These are phyloP conservation scores for Taphrina confusa DNA, from an alignment of 1,139 yeast genomes.

Conservation along the genomic window DNA sequence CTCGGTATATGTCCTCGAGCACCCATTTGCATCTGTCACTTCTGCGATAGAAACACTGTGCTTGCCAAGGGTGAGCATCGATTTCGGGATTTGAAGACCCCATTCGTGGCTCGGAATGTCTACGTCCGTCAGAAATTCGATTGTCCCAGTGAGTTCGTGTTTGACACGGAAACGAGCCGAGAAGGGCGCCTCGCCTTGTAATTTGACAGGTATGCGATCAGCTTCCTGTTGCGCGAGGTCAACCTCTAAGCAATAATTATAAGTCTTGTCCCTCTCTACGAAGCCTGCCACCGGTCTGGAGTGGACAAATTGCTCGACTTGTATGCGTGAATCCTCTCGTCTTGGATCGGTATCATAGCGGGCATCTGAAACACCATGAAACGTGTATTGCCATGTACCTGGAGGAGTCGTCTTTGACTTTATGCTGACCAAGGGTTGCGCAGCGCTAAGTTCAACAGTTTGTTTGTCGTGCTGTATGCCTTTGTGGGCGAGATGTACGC, in stretches of 20 bases:
- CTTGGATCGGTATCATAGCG: constrained; percentile 54
- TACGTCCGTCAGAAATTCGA: constrained; percentile 48
- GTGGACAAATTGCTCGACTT: constrained; percentile 61
- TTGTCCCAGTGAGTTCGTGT: constrained; percentile 57
- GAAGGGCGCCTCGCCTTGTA: constrained; percentile 61
- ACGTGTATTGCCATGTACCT: constrained; percentile 65
- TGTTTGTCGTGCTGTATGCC: constrained; percentile 49
- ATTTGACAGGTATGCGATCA: constrained; percentile 51
- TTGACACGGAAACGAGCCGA: constrained; percentile 56
- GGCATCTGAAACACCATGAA: constrained; percentile 67
- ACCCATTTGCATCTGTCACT: constrained; percentile 70
- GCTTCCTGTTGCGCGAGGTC: constrained; percentile 44
- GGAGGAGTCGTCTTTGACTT: constrained; percentile 47
- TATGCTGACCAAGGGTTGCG: constrained; percentile 55
- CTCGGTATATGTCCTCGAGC: constrained; percentile 46
- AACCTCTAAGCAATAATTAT: constrained; percentile 55
- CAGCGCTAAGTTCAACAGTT: constrained; percentile 52
- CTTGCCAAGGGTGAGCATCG: constrained; percentile 54
- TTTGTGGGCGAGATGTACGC: constrained; percentile 31
- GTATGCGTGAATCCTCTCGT: constrained; percentile 47
- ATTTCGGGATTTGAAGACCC: constrained; percentile 49
- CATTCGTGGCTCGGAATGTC: constrained; percentile 47
- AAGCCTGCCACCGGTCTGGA: constrained; percentile 63
- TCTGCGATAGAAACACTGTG: constrained; percentile 61
- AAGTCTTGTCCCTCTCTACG: constrained; percentile 52